These are phyloP conservation scores for Ampelocalamus luodianensis DNA, from an alignment of 176 grass and related monocot species.

Conservation along the genomic window DNA sequence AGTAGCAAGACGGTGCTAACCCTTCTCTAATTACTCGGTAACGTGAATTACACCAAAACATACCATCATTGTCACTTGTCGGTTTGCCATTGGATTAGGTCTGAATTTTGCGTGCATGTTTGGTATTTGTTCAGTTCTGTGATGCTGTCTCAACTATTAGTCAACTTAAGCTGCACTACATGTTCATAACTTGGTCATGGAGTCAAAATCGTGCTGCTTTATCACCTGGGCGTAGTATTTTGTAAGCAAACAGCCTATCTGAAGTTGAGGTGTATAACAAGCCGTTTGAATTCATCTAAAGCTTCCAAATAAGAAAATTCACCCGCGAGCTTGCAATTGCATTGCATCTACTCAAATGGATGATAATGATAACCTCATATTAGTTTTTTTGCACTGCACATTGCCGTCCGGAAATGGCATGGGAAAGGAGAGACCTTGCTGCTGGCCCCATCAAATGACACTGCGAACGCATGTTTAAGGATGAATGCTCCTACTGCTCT, in stretches of 20 bases:
- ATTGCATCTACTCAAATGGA: neutral
- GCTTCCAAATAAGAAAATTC: neutral
- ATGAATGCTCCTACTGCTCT: neutral
- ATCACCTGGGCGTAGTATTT: neutral
- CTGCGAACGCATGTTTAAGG: neutral
- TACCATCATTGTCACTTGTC: neutral
- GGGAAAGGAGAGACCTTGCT: neutral
- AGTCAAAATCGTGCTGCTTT: neutral
- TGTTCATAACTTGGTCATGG: neutral
- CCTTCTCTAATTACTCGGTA: neutral
- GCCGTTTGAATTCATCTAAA: neutral
- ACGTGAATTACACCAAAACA: conserved; percentile 13
- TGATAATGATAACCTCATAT: neutral
- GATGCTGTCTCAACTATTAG: neutral
- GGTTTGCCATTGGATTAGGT: conserved; percentile 16
- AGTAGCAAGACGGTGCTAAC: conserved; percentile 1
- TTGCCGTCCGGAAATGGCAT: neutral
- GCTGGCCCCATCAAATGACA: neutral
- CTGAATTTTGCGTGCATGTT: conserved; percentile 12
- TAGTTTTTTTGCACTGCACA: neutral
- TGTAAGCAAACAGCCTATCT: neutral
- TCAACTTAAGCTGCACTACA: neutral
- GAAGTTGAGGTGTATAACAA: conserved; percentile 13
- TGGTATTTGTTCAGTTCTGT: neutral
- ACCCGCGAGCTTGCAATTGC: neutral